Base-by-base conservation (phyloP, 225 moss, liverwort and hornwort species). In the Asterella californica region DNA sequence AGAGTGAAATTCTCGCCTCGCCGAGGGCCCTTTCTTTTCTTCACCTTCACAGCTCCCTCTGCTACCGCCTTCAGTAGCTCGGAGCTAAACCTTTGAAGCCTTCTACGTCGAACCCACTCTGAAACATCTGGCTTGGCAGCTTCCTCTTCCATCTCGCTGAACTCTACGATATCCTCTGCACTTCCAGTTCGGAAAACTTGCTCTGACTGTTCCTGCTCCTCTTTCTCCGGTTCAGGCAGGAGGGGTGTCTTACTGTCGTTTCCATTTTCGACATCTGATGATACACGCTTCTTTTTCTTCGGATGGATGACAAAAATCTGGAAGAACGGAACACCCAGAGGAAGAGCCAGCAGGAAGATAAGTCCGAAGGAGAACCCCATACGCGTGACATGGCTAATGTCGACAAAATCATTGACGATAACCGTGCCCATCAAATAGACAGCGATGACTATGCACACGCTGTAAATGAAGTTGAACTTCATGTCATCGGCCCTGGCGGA, bases 1-100 rank as follows among this genome's bases (percentile, higher is more conserved):
- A 96, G 60, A 9, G 94, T 94, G 86, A 96, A 96, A 53, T 96
- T 90, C 70, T 96, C 94, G 1, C 96, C 94, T 84, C 96, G 85
- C 15, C 90, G 90, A 12, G 94, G 96, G 0, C 96, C 96, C 72
- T 89, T 92, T 74, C 90, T 86, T 29, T 92, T 87, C 77, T 90
- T 92, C 81, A 94, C 2, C 80, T 93, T 96, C 75, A 96, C 87
- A n/a, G 96, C 96, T 5, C 96, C 89, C 55, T 87, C 87, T 0
- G 88, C 83, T 2, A 88, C 84, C 0, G 88, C 86, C 37, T 79
- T 83, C 18, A 76, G 76, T 62, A 86, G 63, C 2, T 33, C 79
- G 6, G 86, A 72, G 48, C 64, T 80, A 19, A 68, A 64, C 7
- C 78, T 78, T 75, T 29, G 64, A 18, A 84, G 74, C 33, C 86